phyloP scores from a whole-genome alignment of 2,329 filamentous ascomycete genomes.

The Ceratocystis huliohia region DNA sequence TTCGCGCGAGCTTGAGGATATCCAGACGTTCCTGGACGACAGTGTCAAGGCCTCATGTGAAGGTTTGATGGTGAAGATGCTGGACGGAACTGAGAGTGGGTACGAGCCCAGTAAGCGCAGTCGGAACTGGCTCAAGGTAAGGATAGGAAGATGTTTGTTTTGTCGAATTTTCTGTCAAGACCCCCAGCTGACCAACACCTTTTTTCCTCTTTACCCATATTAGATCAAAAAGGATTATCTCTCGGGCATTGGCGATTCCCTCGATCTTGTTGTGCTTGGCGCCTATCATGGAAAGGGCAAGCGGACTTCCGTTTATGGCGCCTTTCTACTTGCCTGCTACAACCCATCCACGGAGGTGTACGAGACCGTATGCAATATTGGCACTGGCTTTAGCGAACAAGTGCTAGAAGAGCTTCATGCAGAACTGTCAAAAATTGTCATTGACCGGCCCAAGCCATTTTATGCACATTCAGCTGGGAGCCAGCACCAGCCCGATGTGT shows the following conservation, averaged over 20 bases:
- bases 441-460: slow-evolving; percentile 86
- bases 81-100: slow-evolving; percentile 81
- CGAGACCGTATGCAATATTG: slow-evolving; percentile 96
- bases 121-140: slow-evolving; percentile 93
- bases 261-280: slow-evolving; percentile 89
- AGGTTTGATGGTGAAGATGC: slow-evolving; percentile 98
- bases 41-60: slow-evolving; percentile 93
- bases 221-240: slow-evolving; percentile 98
- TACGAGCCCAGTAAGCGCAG: slow-evolving; percentile 95
- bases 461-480: slow-evolving; percentile 73
- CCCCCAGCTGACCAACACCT: background rate
- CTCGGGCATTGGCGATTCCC: slow-evolving; percentile 80
- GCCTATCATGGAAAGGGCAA: slow-evolving; percentile 93
- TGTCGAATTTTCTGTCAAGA: background rate
- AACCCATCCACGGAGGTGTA: slow-evolving; percentile 69
- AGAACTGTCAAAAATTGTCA: slow-evolving; percentile 61
- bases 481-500: slow-evolving; percentile 94
- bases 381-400: slow-evolving; percentile 92
- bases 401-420: slow-evolving; percentile 76
- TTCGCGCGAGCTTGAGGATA: slow-evolving; percentile 81
- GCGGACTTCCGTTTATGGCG: slow-evolving; percentile 87
- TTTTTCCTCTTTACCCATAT: background rate
- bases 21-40: slow-evolving; percentile 83
- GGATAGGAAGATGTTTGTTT: slow-evolving; percentile 12
- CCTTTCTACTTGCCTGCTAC: slow-evolving; percentile 90